phyloP scores from a whole-genome alignment of 1,284 basidiomycete genomes.

The Termitomyces sp. region DNA sequence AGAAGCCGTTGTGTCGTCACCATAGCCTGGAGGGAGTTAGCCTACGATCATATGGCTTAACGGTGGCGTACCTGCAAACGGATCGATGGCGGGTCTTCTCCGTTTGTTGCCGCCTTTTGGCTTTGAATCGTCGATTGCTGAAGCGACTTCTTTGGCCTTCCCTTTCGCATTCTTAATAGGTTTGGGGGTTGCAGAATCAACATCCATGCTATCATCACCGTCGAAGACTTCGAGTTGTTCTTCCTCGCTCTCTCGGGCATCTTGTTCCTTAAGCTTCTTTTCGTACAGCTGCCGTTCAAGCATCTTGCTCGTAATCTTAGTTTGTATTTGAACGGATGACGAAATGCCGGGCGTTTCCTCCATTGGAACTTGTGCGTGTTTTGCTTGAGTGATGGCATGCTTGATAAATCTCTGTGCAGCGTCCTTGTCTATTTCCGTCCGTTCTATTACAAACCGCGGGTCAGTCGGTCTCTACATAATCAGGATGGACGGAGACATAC shows the following conservation, averaged over 20 bases:
- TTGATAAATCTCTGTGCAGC: constrained; percentile 80
- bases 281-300: constrained; percentile 58
- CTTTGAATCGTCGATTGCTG: constrained; percentile 10
- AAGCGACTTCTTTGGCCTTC: constrained; percentile 19
- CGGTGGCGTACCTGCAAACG: constrained; percentile 53
- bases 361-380: constrained; percentile 30
- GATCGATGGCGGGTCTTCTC: constrained; percentile 51
- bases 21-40: constrained; percentile 18
- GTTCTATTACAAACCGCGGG: constrained; percentile 32
- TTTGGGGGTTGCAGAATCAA: constrained; percentile 18
- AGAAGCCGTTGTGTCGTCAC: constrained; percentile 12
- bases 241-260: constrained; percentile 42
- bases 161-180: constrained; percentile 41
- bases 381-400: constrained; percentile 69
- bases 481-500: constrained; percentile 33
- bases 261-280: constrained; percentile 44
- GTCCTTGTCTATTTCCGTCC: constrained; percentile 59
- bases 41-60: neutral
- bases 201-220: constrained; percentile 24
- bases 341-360: constrained; percentile 24
- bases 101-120: constrained; percentile 35
- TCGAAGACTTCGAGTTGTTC: constrained; percentile 35
- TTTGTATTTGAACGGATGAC: constrained; percentile 35
- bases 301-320: constrained; percentile 68
- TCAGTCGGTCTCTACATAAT: constrained; percentile 2